Base-by-base conservation (phyloP, 208 protist species). In the Crithidia thermophila region DNA sequence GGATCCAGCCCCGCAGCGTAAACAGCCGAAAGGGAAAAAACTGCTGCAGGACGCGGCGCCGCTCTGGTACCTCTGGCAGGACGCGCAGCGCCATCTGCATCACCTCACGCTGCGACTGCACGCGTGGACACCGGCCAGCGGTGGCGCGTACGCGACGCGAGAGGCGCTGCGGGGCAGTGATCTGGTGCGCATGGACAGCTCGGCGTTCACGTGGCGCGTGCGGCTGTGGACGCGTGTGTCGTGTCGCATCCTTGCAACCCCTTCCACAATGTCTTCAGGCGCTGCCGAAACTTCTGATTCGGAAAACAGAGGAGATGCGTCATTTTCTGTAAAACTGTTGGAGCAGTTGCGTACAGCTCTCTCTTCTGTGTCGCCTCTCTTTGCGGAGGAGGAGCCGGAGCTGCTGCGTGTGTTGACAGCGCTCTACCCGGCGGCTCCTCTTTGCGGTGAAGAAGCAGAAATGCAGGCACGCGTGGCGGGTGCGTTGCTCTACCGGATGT, bases 401-500 rank as follows among this genome's bases (percentile, higher is more conserved):
- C 14, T 79, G 55, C 45, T 21, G 3, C 31, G 49, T 4, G 13
- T 56, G 6, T 40, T 68, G 40, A 20, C 31, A 7, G 45, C 33
- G 23, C 42, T 60, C 21, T 34, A 53, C 13, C 25, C 60, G 42
- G 3, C 49, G 40, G 50, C n/a, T 6, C 6, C 18, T 9, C 37
- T 34, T 11, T 23, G 9, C 45, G 36, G 51, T 13, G 47, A 11
- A 16, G 39, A 14, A 4, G 36, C 4, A 6, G 9, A 28, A 10
- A 1, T 52, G 51, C 56, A 70, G 37, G 51, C 14, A 13, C 43
- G 68, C 14, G 33, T 65, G 21, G 72, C 62, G 16, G 72, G 76
- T 1, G 79, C 75, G 30, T 52, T 83, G 14, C 64, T 82, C n/a
- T 77, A 69, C 11, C 85, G 84, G 59, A 61, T 87, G 34, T 18